Conservation (phyloP, 495 filamentous ascomycete species). For the Penicillium daleae region DNA sequence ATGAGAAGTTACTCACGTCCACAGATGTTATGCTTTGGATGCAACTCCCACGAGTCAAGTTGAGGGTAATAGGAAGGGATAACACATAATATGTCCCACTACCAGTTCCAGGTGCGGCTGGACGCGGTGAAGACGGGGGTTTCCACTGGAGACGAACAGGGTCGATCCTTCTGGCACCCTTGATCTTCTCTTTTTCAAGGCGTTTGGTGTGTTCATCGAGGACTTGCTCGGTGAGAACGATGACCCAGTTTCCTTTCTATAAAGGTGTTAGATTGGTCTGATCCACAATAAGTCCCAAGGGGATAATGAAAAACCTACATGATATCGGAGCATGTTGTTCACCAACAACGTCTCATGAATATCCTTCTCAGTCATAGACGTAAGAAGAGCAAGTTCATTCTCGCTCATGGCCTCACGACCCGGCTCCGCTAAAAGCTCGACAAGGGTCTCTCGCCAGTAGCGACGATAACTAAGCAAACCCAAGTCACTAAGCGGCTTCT, state of each 20-base stretch:
- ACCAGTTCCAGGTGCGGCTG: constrained; percentile 96
- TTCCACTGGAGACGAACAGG: constrained; percentile 86
- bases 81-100: constrained; percentile 25
- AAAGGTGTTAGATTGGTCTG: constrained; percentile 28
- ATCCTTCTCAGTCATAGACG: constrained; percentile 94
- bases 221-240: constrained; percentile 80
- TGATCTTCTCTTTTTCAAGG: constrained; percentile 73
- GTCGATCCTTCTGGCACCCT: constrained; percentile 76
- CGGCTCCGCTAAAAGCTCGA: constrained; percentile 74
- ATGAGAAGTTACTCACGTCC: background rate
- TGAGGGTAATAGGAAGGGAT: background rate
- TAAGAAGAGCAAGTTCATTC: constrained; percentile 74
- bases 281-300: background rate
- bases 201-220: constrained; percentile 74
- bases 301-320: constrained; percentile 48
- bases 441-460: constrained; percentile 94
- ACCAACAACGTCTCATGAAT: constrained; percentile 92
- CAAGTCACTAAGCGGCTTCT: constrained; percentile 94
- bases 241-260: constrained; percentile 88
- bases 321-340: constrained; percentile 91
- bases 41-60: background rate
- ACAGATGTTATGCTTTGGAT: background rate
- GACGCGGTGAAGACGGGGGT: constrained; percentile 92
- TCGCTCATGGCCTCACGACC: constrained; percentile 69
- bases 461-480: constrained; percentile 90